phyloP scores from a whole-genome alignment of 2,329 filamentous ascomycete genomes.

The Byssothecium circinans region DNA sequence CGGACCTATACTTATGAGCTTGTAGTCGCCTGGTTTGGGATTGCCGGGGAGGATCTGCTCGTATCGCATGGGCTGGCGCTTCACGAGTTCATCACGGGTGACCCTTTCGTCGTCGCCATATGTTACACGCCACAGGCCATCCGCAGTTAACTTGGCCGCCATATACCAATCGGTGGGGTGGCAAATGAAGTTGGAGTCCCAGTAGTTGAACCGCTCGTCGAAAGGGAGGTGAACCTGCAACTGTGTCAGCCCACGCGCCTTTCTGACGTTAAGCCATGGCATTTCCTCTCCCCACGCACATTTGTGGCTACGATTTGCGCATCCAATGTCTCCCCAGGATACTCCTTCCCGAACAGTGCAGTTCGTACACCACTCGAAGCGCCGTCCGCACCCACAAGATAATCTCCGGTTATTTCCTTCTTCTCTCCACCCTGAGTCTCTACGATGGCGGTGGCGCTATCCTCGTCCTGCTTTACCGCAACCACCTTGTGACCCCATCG shows the following conservation, averaged over 20 bases:
- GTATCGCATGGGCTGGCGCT: constrained; percentile 59
- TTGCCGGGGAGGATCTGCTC: constrained; percentile 61
- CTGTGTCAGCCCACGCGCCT: no score
- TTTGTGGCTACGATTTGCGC: constrained; percentile 65
- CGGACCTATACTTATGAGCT: constrained; percentile 59
- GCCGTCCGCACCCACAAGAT: constrained; percentile 40
- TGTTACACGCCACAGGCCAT: constrained; percentile 65
- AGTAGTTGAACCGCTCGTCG: constrained; percentile 57
- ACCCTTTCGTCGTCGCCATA: constrained; percentile 62
- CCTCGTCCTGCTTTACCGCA: constrained; percentile 34
- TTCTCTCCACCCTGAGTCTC: constrained; percentile 27
- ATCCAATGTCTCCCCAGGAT: constrained; percentile 63
- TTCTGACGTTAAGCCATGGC: no score
- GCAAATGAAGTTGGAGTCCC: constrained; percentile 63
- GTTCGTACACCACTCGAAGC: constrained; percentile 38
- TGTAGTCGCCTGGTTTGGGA: constrained; percentile 61
- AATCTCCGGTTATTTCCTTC: constrained; percentile 33
- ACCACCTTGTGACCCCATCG: constrained; percentile 37
- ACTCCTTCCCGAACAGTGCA: constrained; percentile 43
- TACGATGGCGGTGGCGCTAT: constrained; percentile 30
- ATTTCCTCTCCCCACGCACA: constrained; percentile 42
- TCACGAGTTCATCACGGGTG: constrained; percentile 55
- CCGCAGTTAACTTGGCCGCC: constrained; percentile 61
- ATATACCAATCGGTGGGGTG: constrained; percentile 65
- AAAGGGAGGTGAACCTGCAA: constrained; percentile 61